Evolutionary conservation across 2,329 filamentous ascomycete genomes (phyloP), one percentile per base, ranked within the genome.

Genomic region (Dactylellina cionopaga): DNA sequence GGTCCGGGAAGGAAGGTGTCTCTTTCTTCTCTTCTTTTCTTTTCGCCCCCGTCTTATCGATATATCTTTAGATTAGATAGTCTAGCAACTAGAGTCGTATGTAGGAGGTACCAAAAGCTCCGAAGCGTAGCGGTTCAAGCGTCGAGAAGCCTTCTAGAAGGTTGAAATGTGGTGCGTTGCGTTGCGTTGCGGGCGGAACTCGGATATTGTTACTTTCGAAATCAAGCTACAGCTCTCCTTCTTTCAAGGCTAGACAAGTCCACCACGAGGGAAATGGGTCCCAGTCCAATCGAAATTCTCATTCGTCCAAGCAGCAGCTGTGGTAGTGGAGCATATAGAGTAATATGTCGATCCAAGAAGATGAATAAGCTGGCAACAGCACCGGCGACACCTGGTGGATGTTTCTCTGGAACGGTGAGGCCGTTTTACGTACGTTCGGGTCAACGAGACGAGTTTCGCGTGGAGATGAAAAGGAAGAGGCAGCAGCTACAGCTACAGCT

Each of bases 111-210:
- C 37, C 5, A n/a, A 41, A 9, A 15, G 15, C 37, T n/a, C 5
- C 37, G 44, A 47, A 29, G 5, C 10, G 6, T 39, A 39, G 35
- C 19, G 47, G 35, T 33, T 29, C 55, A 44, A 49, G 49, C 37
- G 46, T 29, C 29, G 22, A 47, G 60, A 65, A 65, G 60, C 29
- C 41, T 65, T 65, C 60, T 65, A 56, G 62, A 66, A 66, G 41
- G 19, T 27, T 35, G 27, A 31, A 22, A 13, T n/a, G n/a, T 25
- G 10, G 15, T 37, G 15, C n/a, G 51, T 10, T 25, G n/a, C 31
- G 33, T 17, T 10, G 51, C 33, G 33, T 41, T 41, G 19, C 22
- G 25, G 60, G 60, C 51, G 51, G 44, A 56, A 65, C 62, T 49
- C 27, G 62, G 41, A 65, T 56, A 65, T 29, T 49, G 51, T 51